Evolutionary conservation across 2,329 filamentous ascomycete species (phyloP), one percentile per base, ranked within the genome.

Genomic region (Exophiala viscosa): DNA sequence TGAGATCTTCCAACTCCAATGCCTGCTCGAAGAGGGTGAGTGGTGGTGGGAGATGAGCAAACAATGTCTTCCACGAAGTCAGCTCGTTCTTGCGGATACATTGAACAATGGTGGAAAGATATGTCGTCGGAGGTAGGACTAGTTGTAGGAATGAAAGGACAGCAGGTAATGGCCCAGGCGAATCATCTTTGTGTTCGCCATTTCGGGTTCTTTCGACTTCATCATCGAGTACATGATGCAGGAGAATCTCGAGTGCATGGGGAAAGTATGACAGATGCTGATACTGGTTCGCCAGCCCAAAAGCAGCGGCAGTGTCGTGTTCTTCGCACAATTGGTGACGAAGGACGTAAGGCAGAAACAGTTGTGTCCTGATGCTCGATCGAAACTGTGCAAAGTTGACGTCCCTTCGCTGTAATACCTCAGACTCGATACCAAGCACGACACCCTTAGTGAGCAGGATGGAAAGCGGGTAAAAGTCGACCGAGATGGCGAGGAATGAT

Each of bases 11-110:
- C 50, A 88, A 83, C 60, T 87, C 84, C 8, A 99, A 74, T 3
- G 90, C 92, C 68, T 96, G 89, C 68, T 99, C 92, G 63, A 99
- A 99, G 0, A 99, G 79, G 61, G 93, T 88, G 64, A 90, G 86
- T 3, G 92, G 89, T 1, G 92, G 89, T 1, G 93, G 93, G 1
- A 99, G 78, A 64, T 96, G 90, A 3, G 85, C 84, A 69, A 99
- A 99, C 1, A 99, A 77, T 0, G 93, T 96, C 54, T 87, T 85
- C 93, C 93, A 99, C 50, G 90, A 95, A 35, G 92, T 84, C 6
- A 96, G 84, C 67, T 99, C 93, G 0, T 93, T 99, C 71, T 99
- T 99, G 49, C 93, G 86, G 1, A 93, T 96, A 71, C 93, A 99
- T 71, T 95, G 93, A 15, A 99, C 87, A 18, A 99, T 86, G 52